Percentiles rank a stretch among this genome's conserved stretches.
These are phyloP conservation scores for Coemansia erecta DNA, from an alignment of 192 early-diverging fungal species.

Conservation along the genomic window DNA sequence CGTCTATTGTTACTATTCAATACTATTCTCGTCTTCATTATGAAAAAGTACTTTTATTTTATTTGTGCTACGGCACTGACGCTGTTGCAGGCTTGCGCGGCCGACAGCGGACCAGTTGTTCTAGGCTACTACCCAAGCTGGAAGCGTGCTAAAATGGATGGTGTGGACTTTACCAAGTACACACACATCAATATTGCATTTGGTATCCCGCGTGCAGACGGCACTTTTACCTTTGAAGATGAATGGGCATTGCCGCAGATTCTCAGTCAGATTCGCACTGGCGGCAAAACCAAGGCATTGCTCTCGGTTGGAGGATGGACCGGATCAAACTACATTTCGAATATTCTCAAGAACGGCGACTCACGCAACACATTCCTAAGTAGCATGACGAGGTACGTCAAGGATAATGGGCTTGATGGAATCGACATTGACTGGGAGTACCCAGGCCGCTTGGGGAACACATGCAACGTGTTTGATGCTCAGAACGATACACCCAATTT, in stretches of 20 bases:
- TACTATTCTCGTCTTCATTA: background rate
- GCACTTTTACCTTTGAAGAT: slow-evolving; percentile 36
- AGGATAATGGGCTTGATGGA: slow-evolving; percentile 57
- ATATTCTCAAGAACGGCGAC: slow-evolving; percentile 32
- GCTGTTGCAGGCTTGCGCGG: background rate
- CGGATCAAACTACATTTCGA: slow-evolving; percentile 55
- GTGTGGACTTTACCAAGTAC: slow-evolving; percentile 51
- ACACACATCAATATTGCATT: slow-evolving; percentile 73
- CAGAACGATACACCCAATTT: slow-evolving; percentile 67
- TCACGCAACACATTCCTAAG: slow-evolving; percentile 45
- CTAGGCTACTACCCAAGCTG: slow-evolving; percentile 46
- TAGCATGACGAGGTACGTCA: slow-evolving; percentile 46
- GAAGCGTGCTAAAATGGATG: slow-evolving; percentile 26
- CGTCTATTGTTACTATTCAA: no score
- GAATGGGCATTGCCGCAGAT: slow-evolving; percentile 40
- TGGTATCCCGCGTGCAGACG: slow-evolving; percentile 41
- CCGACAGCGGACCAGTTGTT: slow-evolving; percentile 11
- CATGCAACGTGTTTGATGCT: slow-evolving; percentile 47
- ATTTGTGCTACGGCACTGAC: background rate
- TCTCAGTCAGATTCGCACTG: slow-evolving; percentile 53
- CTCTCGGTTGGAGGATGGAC: slow-evolving; percentile 72
- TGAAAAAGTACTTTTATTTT: slow-evolving; percentile 9
- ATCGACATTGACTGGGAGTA: slow-evolving; percentile 78
- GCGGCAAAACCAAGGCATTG: slow-evolving; percentile 55
- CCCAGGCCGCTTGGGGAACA: slow-evolving; percentile 54